Conservation (phyloP, 768 basidiomycete species). For the Pisolithus sp. region DNA sequence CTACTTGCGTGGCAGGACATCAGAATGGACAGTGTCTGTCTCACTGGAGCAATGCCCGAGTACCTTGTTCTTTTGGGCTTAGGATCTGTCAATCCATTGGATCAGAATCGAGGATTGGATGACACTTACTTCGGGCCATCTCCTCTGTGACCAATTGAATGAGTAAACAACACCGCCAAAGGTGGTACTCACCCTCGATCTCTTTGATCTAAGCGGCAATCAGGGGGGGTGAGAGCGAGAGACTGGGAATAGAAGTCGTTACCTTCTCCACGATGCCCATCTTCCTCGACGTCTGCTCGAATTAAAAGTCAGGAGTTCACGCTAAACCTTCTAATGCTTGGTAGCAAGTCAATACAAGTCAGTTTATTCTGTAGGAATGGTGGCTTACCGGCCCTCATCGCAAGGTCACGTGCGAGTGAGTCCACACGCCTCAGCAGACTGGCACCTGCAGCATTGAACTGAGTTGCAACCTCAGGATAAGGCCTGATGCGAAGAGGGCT, state of each 20-base stretch:
- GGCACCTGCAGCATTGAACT: no score
- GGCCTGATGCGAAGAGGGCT: slow-evolving; percentile 16
- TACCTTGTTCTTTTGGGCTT: slow-evolving; percentile 96
- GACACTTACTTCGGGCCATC: slow-evolving; percentile 86
- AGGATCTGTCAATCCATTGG: neutral
- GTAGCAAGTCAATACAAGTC: no score
- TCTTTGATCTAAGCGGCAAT: slow-evolving; percentile 68
- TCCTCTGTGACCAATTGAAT: slow-evolving; percentile 54
- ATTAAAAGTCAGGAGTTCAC: no score
- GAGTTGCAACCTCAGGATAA: no score
- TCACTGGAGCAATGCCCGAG: slow-evolving; percentile 1
- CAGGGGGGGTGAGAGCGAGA: slow-evolving; percentile 2
- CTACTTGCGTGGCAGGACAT: slow-evolving; percentile 32
- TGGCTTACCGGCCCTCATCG: no score
- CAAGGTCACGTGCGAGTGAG: neutral
- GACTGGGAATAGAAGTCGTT: slow-evolving; percentile 4
- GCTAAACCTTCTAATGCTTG: no score
- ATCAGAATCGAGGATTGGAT: neutral
- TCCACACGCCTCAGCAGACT: neutral
- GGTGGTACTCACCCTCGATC: slow-evolving; percentile 71
- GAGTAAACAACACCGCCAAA: neutral
- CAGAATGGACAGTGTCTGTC: slow-evolving; percentile 2
- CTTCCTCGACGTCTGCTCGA: slow-evolving; percentile 16
- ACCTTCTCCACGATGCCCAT: slow-evolving; percentile 97
- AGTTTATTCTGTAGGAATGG: no score